Evolutionary conservation across 768 basidiomycete species (phyloP).

Genomic region (Jaapia argillacea): DNA sequence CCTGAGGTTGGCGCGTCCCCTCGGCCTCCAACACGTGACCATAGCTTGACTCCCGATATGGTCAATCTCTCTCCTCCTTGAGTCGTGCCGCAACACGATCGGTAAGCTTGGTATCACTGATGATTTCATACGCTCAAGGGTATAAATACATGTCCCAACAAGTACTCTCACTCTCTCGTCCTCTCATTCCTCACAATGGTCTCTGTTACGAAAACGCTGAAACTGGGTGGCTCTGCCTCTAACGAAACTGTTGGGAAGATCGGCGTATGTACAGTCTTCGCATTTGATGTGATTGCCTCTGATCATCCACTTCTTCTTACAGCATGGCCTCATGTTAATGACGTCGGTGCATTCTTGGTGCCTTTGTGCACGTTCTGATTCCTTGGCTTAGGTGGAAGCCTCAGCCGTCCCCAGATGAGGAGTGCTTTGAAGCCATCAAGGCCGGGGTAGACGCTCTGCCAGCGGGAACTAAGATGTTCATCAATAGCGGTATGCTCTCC

Average conservation of each 20-base stretch:
- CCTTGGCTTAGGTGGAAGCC: constrained; percentile 28
- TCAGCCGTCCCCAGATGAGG: constrained; percentile 39
- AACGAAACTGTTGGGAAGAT: constrained; percentile 26
- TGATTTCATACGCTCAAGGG: no score
- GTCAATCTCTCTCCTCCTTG: no score
- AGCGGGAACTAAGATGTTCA: constrained; percentile 32
- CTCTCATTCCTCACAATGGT: neutral
- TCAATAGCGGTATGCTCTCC: constrained; percentile 34
- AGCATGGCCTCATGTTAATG: constrained; percentile 50
- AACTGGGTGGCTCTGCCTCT: constrained; percentile 29
- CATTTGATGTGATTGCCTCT: neutral
- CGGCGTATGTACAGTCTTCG: constrained; percentile 22
- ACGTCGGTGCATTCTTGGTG: constrained; percentile 24
- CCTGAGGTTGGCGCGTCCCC: no score
- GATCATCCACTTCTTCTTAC: neutral
- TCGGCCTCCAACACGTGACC: no score
- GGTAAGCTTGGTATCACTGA: no score
- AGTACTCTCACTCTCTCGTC: no score
- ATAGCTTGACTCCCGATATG: no score
- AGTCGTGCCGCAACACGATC: no score
- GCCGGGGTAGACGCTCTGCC: constrained; percentile 33
- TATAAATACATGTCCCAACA: no score
- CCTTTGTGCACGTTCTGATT: neutral
- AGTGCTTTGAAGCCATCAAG: constrained; percentile 54
- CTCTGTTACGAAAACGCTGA: constrained; percentile 22